These are phyloP conservation scores for Coemansia sp. DNA, from an alignment of 192 early-diverging fungal genomes.

Conservation along the genomic window DNA sequence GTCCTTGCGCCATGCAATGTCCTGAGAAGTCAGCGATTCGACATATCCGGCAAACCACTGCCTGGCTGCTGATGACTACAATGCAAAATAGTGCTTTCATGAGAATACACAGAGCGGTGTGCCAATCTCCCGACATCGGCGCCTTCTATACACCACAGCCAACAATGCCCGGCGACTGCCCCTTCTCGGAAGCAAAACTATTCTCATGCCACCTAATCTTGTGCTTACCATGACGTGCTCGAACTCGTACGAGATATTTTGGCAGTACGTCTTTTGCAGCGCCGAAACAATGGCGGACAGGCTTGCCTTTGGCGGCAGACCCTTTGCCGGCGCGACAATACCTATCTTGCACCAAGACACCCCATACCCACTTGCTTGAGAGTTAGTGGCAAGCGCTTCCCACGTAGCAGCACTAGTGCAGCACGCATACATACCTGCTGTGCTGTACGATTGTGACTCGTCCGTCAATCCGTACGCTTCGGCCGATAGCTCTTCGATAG, in stretches of 20 bases:
- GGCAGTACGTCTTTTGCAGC: constrained; percentile 68
- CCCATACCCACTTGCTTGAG: too few relatives aligned
- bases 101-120: too few relatives aligned
- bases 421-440: constrained; percentile 26
- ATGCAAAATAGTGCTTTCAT: too few relatives aligned
- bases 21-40: constrained; percentile 52
- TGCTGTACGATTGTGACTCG: constrained; percentile 39
- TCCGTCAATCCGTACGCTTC: constrained; percentile 69
- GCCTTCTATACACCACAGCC: too few relatives aligned
- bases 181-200: too few relatives aligned
- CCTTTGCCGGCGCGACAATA: constrained; percentile 22
- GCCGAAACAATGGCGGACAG: constrained; percentile 25
- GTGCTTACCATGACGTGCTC: constrained; percentile 67
- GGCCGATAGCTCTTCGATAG: constrained; percentile 55
- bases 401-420: too few relatives aligned
- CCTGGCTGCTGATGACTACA: constrained; percentile 63
- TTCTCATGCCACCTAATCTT: neutral
- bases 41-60: constrained; percentile 81
- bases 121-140: too few relatives aligned
- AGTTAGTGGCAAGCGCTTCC: too few relatives aligned
- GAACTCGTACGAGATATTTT: constrained; percentile 90
- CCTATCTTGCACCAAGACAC: too few relatives aligned
- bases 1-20: constrained; percentile 53
- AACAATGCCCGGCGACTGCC: too few relatives aligned
- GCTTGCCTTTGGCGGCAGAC: constrained; percentile 8